Conservation (phyloP, 306 rosid species). For the Hippophae gyantsensis region DNA sequence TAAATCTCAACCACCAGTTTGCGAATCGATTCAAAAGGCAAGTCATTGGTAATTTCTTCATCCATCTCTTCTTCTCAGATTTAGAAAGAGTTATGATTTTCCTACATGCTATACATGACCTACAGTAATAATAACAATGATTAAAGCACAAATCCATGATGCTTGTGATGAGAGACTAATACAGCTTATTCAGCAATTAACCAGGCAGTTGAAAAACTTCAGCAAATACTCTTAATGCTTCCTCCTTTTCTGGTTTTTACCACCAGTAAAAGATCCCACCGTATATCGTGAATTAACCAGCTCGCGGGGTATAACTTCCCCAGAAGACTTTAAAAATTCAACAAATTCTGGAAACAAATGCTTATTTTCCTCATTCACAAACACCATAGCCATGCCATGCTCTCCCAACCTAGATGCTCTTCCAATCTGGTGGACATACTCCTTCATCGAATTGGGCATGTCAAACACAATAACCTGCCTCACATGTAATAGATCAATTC, state of each 20-base stretch:
- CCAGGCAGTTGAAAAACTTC: slow-evolving; percentile 7
- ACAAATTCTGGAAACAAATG: slow-evolving; percentile 49
- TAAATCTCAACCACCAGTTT: no score
- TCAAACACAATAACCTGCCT: slow-evolving; percentile 75
- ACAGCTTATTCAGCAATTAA: neutral
- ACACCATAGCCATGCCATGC: slow-evolving; percentile 64
- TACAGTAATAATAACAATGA: neutral
- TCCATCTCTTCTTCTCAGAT: no score
- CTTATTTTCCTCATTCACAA: slow-evolving; percentile 61
- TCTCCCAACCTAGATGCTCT: slow-evolving; percentile 86
- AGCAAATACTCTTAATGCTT: slow-evolving; percentile 14
- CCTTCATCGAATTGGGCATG: slow-evolving; percentile 72
- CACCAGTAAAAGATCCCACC: slow-evolving; percentile 20
- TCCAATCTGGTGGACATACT: slow-evolving; percentile 81
- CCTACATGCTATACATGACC: neutral
- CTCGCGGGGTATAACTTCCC: slow-evolving; percentile 67
- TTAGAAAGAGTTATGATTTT: no score
- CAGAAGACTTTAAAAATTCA: slow-evolving; percentile 48
- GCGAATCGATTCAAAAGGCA: no score
- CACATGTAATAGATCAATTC: slow-evolving; percentile 64
- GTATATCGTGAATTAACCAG: slow-evolving; percentile 41
- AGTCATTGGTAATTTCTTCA: no score
- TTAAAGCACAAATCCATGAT: neutral
- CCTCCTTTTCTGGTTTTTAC: slow-evolving; percentile 35
- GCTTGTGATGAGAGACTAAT: neutral